Conservation (phyloP, 257 asterid genomes). For the Forsythia suspensa region DNA sequence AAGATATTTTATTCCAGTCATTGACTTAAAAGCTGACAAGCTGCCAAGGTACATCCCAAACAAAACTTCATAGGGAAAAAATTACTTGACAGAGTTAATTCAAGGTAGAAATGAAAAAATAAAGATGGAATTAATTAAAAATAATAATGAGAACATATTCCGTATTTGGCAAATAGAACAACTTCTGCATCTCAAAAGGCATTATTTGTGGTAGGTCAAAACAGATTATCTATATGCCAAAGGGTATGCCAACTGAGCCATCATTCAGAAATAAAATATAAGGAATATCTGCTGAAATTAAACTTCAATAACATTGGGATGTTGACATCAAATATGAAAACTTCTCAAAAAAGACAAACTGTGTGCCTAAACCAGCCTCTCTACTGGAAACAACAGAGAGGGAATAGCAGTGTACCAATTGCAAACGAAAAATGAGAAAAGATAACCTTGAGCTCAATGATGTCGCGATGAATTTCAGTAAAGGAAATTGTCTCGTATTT, state of each 20-base stretch:
- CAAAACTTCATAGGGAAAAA: background rate
- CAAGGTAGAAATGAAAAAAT: background rate
- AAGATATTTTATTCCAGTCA: background rate
- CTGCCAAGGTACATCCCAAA: constrained; percentile 2
- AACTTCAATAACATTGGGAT: background rate
- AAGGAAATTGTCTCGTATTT: constrained; percentile 70
- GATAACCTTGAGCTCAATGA: constrained; percentile 72
- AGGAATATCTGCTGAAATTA: background rate
- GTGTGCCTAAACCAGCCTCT: background rate
- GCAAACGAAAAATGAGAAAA: constrained; percentile 18
- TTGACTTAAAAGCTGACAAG: constrained; percentile 6
- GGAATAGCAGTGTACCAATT: constrained; percentile 12
- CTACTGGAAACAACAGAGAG: constrained; percentile 12
- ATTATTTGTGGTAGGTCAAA: constrained; percentile 3
- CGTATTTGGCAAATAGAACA: background rate
- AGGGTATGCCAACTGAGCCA: background rate
- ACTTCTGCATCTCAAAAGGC: background rate
- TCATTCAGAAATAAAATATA: background rate
- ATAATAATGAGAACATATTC: background rate
- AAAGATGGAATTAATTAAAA: background rate
- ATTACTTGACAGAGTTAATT: background rate
- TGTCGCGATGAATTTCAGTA: constrained; percentile 59
- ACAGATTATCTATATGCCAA: background rate
- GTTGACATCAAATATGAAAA: background rate
- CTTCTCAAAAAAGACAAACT: background rate